Evolutionary conservation across 176 grass and related monocot genomes (phyloP).

Genomic region (Oryza officinalis): DNA sequence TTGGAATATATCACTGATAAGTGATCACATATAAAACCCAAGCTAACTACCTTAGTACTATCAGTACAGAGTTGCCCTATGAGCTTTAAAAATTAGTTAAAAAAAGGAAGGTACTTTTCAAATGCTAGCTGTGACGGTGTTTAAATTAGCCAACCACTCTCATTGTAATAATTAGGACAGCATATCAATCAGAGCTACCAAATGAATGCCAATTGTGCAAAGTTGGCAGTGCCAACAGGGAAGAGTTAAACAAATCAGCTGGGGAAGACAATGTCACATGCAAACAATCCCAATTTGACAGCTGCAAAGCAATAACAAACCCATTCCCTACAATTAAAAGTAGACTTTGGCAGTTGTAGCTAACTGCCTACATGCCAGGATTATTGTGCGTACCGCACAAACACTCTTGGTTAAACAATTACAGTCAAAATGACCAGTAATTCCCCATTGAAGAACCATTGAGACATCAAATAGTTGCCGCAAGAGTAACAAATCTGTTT

Average conservation of each 20-base stretch:
- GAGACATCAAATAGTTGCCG: not conserved
- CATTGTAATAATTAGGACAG: conserved; percentile 13
- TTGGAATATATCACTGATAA: not conserved
- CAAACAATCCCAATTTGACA: conserved; percentile 11
- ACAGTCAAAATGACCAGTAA: not conserved
- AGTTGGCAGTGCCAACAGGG: conserved; percentile 21
- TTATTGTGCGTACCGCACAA: not conserved
- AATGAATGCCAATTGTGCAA: conserved; percentile 43
- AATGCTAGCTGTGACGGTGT: conserved; percentile 5
- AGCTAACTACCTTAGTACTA: not conserved
- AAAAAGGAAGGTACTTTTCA: not conserved
- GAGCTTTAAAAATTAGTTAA: not conserved
- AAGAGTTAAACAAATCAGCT: conserved; percentile 20
- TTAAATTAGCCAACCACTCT: conserved; percentile 34
- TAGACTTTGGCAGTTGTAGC: not conserved
- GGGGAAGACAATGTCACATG: conserved; percentile 26
- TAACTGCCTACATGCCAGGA: not conserved
- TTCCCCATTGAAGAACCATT: not conserved
- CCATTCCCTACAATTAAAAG: conserved; percentile 9
- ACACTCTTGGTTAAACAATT: not conserved
- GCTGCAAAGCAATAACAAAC: not conserved
- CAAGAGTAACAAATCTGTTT: not conserved
- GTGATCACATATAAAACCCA: not conserved
- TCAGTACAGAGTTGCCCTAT: not conserved
- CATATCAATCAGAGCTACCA: conserved; percentile 21